phyloP scores from a whole-genome alignment of 306 rosid species.

The Rosa multiflora region DNA sequence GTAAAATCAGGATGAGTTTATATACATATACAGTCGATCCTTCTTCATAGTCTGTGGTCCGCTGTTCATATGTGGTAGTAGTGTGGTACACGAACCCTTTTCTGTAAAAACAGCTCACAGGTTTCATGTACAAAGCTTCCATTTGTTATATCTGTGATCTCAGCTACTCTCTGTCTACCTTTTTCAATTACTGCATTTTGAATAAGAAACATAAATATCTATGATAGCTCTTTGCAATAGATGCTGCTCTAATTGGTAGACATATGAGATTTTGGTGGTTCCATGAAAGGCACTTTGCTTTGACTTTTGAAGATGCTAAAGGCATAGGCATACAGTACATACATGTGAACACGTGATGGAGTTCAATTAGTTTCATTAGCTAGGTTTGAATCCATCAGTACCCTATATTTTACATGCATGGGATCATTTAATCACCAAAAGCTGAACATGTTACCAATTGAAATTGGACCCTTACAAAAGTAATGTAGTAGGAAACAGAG shows the following conservation, averaged over 20 bases:
- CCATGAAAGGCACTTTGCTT: not conserved
- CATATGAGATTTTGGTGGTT: not conserved
- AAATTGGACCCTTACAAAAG: not conserved
- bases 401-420: not conserved
- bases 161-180: not conserved
- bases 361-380: not conserved
- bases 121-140: conserved; percentile 7
- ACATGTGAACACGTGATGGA: not conserved
- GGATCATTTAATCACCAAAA: not conserved
- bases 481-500: not conserved
- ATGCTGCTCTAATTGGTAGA: not conserved
- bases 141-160: not conserved
- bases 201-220: not conserved
- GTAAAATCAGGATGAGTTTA: not conserved
- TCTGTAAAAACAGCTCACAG: conserved; percentile 11
- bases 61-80: conserved; percentile 11
- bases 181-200: not conserved
- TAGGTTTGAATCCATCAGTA: not conserved
- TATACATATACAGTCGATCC: not conserved
- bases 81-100: conserved; percentile 2
- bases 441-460: not conserved
- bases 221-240: not conserved
- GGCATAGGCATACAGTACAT: not conserved
- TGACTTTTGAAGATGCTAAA: not conserved
- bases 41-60: not conserved